Conservation (phyloP, 1,284 basidiomycete species). For the Vanrija sp. region DNA sequence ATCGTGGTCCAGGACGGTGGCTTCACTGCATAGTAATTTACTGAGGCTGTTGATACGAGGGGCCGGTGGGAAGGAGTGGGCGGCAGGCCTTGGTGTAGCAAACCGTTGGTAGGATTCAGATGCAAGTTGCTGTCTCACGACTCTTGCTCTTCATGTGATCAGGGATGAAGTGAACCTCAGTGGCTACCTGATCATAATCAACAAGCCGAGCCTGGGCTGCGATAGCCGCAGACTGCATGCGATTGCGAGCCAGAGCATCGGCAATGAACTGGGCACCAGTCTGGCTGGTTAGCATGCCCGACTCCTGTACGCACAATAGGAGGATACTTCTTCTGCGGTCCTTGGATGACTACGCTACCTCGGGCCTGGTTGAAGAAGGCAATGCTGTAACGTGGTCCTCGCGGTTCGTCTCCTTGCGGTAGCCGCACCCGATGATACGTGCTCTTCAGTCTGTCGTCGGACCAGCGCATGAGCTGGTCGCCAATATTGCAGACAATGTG, state of each 20-base stretch:
- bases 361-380: constrained; percentile 39
- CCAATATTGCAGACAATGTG: constrained; percentile 39
- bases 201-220: constrained; percentile 18
- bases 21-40: too few relatives aligned
- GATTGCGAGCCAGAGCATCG: constrained; percentile 28
- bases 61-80: too few relatives aligned
- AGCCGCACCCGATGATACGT: constrained; percentile 36
- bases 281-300: constrained; percentile 7
- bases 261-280: constrained; percentile 33
- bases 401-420: constrained; percentile 23
- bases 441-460: constrained; percentile 32
- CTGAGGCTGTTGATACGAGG: too few relatives aligned
- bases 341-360: constrained; percentile 27
- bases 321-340: constrained; percentile 30
- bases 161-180: constrained; percentile 29
- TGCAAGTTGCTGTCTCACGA: too few relatives aligned
- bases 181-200: constrained; percentile 16
- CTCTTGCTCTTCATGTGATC: constrained; percentile 16
- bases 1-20: too few relatives aligned
- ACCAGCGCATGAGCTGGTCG: constrained; percentile 36
- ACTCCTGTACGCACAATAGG: constrained; percentile 24
- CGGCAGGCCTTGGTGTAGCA: too few relatives aligned
- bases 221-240: constrained; percentile 33
- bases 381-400: constrained; percentile 28
- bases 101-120: too few relatives aligned